Base-by-base conservation (phyloP, 1,139 yeast species). In the Kazachstania sp. region DNA sequence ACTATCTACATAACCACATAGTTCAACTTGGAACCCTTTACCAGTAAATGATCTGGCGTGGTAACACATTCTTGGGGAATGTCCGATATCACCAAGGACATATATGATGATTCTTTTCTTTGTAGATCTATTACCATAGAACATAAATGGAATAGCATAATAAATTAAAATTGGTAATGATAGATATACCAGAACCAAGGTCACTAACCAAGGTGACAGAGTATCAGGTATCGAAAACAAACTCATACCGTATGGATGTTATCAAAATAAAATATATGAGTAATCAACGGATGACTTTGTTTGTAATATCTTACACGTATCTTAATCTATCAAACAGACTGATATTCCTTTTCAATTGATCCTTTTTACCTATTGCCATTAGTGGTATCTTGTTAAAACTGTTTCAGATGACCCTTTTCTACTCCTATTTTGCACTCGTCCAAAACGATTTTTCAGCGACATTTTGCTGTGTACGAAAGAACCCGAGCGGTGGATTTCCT, bases 11-110 rank as follows among this genome's bases (percentile, higher is more conserved):
- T 90, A 92, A 0, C 98, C 98, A 65, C 95, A 84, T 39, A 92
- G 65, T 52, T 83, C 86, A 2, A 94, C 98, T 43, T 74, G 72
- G 64, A 83, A 83, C 1, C 87, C 92, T 26, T 69, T 66, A 2
- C 70, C 62, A n/a, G 86, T 76, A 55, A 92, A 79, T 46, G 95
- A 83, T 49, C 74, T 68, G 1, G 95, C 95, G 64, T 94, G 99
- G 65, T 92, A 86, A 57, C 84, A 77, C 86, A 92, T 92, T 52
- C 99, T 72, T 4, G 99, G 99, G 1, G 97, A 90, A 59, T 90
- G 95, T 13, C 96, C 97, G 47, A 94, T 65, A 61, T 92, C 98
- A 1, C 99, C 99, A 28, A 94, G 70, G 1, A 92, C 98, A 50
- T 86, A 75, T 28, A 92, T 80, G 9, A 86, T 74, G 3, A 87